Evolutionary conservation across 2,329 filamentous ascomycete genomes (phyloP).

Genomic region (Penicillium sp.): DNA sequence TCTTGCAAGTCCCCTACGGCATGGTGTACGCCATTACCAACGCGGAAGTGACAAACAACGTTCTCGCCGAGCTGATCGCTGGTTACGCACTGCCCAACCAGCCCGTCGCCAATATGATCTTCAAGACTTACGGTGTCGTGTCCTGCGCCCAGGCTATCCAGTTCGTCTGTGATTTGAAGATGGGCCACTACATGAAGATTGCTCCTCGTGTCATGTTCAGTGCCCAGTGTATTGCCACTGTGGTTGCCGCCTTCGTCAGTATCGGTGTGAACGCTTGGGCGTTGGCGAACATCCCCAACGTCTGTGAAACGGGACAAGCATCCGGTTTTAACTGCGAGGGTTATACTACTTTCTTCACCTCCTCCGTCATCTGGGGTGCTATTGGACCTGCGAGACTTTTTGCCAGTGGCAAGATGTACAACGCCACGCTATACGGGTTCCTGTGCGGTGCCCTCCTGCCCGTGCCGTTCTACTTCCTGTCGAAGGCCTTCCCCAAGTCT

Average conservation of each 20-base stretch:
- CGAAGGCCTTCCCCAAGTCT: slow-evolving; percentile 42
- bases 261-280: slow-evolving; percentile 51
- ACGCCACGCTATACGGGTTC: slow-evolving; percentile 51
- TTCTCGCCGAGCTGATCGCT: slow-evolving; percentile 56
- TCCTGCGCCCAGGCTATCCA: slow-evolving; percentile 54
- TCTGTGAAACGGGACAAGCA: slow-evolving; percentile 50
- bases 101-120: slow-evolving; percentile 56
- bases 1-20: slow-evolving; percentile 49
- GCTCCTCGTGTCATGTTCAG: slow-evolving; percentile 13
- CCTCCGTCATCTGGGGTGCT: slow-evolving; percentile 57
- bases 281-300: slow-evolving; percentile 48
- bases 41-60: slow-evolving; percentile 56
- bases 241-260: slow-evolving; percentile 52
- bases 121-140: slow-evolving; percentile 51
- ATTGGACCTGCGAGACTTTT: slow-evolving; percentile 55
- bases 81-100: slow-evolving; percentile 54
- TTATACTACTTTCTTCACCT: slow-evolving; percentile 59
- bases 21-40: slow-evolving; percentile 43
- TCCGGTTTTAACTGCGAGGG: slow-evolving; percentile 50
- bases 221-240: slow-evolving; percentile 12
- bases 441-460: slow-evolving; percentile 51
- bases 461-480: slow-evolving; percentile 45
- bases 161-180: slow-evolving; percentile 40
- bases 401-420: slow-evolving; percentile 51
- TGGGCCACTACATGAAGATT: slow-evolving; percentile 22